These are phyloP conservation scores for Ophiostoma angusticollis DNA, from an alignment of 2,329 filamentous ascomycete genomes.

Conservation along the genomic window DNA sequence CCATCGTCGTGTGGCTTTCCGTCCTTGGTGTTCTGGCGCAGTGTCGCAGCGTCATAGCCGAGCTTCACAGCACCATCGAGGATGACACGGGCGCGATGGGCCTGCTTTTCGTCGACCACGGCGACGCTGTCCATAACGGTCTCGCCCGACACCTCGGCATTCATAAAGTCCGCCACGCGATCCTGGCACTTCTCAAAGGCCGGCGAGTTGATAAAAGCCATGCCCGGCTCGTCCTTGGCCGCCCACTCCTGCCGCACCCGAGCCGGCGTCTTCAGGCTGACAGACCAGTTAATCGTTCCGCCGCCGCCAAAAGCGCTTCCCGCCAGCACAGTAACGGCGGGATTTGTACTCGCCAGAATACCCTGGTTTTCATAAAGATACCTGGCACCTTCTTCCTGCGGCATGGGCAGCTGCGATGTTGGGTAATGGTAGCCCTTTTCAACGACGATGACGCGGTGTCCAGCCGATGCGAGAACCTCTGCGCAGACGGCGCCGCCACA, in stretches of 20 bases:
- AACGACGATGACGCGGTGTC: conserved; percentile 58
- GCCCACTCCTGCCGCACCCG: conserved; percentile 77
- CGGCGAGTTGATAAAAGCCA: conserved; percentile 60
- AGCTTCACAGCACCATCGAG: conserved; percentile 63
- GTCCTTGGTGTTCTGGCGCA: conserved; percentile 64
- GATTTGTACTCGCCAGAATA: conserved; percentile 40
- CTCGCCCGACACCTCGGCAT: conserved; percentile 34
- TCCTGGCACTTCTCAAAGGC: conserved; percentile 72
- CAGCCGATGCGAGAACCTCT: conserved; percentile 67
- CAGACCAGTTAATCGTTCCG: conserved; percentile 78
- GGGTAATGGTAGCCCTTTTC: conserved; percentile 64
- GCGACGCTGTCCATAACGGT: neutral
- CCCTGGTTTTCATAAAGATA: conserved; percentile 62
- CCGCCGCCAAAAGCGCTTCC: conserved; percentile 75
- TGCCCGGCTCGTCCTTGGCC: conserved; percentile 37
- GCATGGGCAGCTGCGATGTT: conserved; percentile 62
- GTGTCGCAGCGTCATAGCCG: conserved; percentile 54
- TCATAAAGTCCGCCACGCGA: conserved; percentile 60
- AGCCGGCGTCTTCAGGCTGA: conserved; percentile 52
- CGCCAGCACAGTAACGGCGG: conserved; percentile 46
- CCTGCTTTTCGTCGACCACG: conserved; percentile 39
- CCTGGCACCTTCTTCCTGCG: conserved; percentile 41
- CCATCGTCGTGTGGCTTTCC: conserved; percentile 64
- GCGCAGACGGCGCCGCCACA: conserved; percentile 75
- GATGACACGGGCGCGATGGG: conserved; percentile 56